Evolutionary conservation across 1,139 yeast species (phyloP).

Genomic region (Ashbya aceris): DNA sequence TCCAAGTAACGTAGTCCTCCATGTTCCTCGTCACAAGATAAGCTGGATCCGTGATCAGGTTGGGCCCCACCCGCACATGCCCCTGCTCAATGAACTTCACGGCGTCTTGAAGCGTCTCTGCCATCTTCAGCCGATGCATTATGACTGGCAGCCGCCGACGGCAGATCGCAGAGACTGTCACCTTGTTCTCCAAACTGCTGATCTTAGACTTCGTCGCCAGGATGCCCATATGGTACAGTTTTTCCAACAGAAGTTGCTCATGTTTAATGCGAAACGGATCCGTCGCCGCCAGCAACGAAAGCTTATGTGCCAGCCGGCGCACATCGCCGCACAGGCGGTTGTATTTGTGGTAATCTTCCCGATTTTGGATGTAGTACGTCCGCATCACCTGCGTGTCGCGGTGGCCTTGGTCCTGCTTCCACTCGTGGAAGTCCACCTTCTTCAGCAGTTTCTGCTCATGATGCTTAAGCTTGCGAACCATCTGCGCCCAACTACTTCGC

Average conservation of each 20-base stretch:
- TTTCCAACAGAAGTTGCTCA: constrained; percentile 78
- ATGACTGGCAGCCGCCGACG: constrained; percentile 90
- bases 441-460: constrained; percentile 92
- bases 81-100: constrained; percentile 93
- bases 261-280: constrained; percentile 84
- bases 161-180: constrained; percentile 86
- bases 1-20: constrained; percentile 98
- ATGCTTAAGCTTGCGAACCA: constrained; percentile 89
- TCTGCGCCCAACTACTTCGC: constrained; percentile 24
- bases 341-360: constrained; percentile 93
- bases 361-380: constrained; percentile 82
- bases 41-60: constrained; percentile 91
- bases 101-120: constrained; percentile 81
- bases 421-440: constrained; percentile 93
- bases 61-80: constrained; percentile 95
- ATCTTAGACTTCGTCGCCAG: constrained; percentile 78
- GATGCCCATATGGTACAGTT: constrained; percentile 80
- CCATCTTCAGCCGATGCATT: constrained; percentile 93
- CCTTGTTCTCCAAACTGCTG: constrained; percentile 84
- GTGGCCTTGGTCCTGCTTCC: constrained; percentile 95
- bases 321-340: constrained; percentile 87
- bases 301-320: constrained; percentile 74
- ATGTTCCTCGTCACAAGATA: constrained; percentile 81
- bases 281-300: constrained; percentile 73
- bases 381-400: constrained; percentile 94